Evolutionary conservation across 2,329 filamentous ascomycete genomes (phyloP).

Genomic region (Allantophomopsis cytisporea): DNA sequence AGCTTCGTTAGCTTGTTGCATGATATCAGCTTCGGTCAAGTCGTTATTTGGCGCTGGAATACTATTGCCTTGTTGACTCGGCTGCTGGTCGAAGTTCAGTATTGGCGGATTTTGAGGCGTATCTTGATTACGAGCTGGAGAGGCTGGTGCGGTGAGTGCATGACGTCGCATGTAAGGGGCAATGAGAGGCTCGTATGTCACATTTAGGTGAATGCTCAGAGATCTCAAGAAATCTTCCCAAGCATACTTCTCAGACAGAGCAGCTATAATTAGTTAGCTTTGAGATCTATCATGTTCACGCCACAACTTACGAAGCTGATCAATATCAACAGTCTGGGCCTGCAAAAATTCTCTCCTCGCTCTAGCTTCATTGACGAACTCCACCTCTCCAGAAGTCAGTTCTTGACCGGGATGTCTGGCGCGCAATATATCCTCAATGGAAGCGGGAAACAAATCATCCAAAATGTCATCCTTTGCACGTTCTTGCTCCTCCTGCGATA

Average conservation of each 20-base stretch:
- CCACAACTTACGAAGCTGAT: constrained; percentile 21
- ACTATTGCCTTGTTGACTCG: neutral
- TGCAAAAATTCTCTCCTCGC: constrained; percentile 42
- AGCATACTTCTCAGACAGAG: constrained; percentile 42
- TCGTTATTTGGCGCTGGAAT: neutral
- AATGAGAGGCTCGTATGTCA: constrained; percentile 38
- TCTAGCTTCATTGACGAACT: constrained; percentile 40
- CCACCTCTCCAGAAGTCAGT: constrained; percentile 41
- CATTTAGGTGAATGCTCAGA: constrained; percentile 41
- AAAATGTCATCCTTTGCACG: constrained; percentile 38
- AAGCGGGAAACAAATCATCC: constrained; percentile 42
- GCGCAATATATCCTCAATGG: constrained; percentile 38
- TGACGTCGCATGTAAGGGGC: constrained; percentile 26
- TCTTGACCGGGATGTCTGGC: constrained; percentile 37
- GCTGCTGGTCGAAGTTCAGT: neutral
- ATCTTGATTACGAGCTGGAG: neutral
- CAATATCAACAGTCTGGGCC: constrained; percentile 33
- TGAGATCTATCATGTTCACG: neutral
- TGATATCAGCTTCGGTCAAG: constrained; percentile 1
- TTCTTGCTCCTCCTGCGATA: constrained; percentile 36
- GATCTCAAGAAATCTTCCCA: constrained; percentile 51
- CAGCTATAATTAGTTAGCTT: constrained; percentile 12
- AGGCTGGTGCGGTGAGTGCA: constrained; percentile 11
- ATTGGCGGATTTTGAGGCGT: neutral
- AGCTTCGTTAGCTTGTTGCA: constrained; percentile 3